Evolutionary conservation across 2,329 filamentous ascomycete species (phyloP), one percentile per base, ranked within the genome.

Genomic region (Aspergillus terreus): DNA sequence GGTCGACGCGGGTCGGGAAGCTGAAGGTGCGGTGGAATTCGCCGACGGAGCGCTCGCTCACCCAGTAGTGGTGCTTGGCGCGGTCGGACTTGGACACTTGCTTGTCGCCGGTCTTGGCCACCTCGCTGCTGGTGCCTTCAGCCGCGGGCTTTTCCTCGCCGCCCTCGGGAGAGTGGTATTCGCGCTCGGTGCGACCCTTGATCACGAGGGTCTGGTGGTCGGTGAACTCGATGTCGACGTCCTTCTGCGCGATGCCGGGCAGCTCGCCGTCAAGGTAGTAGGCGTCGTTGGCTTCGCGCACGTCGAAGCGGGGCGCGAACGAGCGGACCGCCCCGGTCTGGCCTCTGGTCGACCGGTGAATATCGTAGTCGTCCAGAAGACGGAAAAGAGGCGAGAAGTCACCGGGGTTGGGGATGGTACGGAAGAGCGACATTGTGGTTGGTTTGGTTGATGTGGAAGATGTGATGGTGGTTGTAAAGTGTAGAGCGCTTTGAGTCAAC

Each of bases 1-100:
- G 81, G 58, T 84, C 76, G 36, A 85, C 77, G 40, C 76, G 70
- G 4, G 70, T 69, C 1, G 82, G 81, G 73, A 85, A 85, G 48
- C 70, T 73, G 68, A 85, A 85, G 47, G 71, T 75, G 60, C 82
- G 77, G 53, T 78, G 76, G 71, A 85, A 85, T 49, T 80, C 76
- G 56, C 82, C 82, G 12, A 82, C 72, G 1, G 74, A 76, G 58
- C 82, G 80, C 67, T 85, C 82, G 46, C 72, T 77, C 49, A 82
- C 75, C 82, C 81, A 84, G 71, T 79, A 84, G 57, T 74, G 77
- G 49, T 73, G 64, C 41, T 64, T 60, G 47, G 54, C 46, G 47
- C 17, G n/a, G 15, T 42, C 17, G 19, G 40, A 17, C 40, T 42
- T 42, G 15, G 32, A 15, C 40, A 55, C 50, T n/a, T 54, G 40